Evolutionary conservation across 1,139 yeast genomes (phyloP), one percentile per base, ranked within the genome.

Genomic region (Waltiozyma sp.): DNA sequence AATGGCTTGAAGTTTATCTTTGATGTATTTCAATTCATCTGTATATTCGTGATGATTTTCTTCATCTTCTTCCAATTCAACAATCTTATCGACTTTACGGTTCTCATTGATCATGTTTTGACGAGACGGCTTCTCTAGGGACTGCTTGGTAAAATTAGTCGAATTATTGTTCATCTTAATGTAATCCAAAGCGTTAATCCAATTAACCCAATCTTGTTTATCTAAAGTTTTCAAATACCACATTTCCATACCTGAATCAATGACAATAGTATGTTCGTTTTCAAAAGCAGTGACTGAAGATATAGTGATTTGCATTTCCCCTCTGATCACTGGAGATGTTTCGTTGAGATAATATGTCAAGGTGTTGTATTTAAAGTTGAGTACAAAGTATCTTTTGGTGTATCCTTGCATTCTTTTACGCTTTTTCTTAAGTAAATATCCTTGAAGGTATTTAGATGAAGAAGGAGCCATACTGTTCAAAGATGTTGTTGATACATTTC

Each of bases 191-290:
- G 95, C 95, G 41, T 77, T 72, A 10, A 84, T 76, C 98, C 98
- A 91, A 10, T 77, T 70, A 38, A 75, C 72, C 70, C 88, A 91
- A 51, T 85, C 91, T 4, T 70, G 68, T 15, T 62, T 62, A 44
- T 72, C 77, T 38, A 72, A 64, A 0, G 96, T 86, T 54, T 83
- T 84, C 49, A 91, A 68, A 41, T 77, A 79, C 98, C 98, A 91
- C 15, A 86, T 79, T 59, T 91, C 98, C 80, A 91, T 81, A 2
- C 98, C 98, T 0, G 96, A 87, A 60, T 91, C 97, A 49, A 91
- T 73, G 43, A 83, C 80, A 40, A 91, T 78, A 53, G 84, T 84
- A 42, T 77, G 66, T 24, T 76, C 75, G 43, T 74, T 73, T 28
- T 77, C 70, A 53, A 82, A 80, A 2, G 95, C 96, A 46, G 93